These are phyloP conservation scores for Fusarium sp. DNA, from an alignment of 2,329 filamentous ascomycete species.

Conservation along the genomic window DNA sequence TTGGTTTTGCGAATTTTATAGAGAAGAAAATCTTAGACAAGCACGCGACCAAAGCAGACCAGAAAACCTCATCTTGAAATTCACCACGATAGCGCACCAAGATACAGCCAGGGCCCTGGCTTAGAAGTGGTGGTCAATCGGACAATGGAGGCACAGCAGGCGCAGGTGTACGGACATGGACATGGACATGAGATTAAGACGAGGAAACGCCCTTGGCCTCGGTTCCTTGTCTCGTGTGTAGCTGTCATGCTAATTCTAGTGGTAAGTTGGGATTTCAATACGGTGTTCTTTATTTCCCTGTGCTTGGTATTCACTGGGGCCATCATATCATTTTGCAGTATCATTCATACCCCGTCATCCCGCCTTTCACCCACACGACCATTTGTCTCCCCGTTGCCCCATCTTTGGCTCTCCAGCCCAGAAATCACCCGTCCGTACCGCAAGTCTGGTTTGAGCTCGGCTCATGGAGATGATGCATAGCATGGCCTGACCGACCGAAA, in stretches of 20 bases:
- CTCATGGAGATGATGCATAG: constrained; percentile 37
- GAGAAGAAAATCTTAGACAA: constrained; percentile 3
- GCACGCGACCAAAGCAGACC: constrained; percentile 21
- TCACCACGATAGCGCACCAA: neutral
- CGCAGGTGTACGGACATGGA: constrained; percentile 14
- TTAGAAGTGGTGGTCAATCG: constrained; percentile 11
- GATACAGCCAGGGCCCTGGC: constrained; percentile 6
- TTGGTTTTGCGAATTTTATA: neutral
- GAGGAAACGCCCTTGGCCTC: constrained; percentile 27
- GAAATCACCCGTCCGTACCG: constrained; percentile 32
- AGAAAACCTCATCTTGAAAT: constrained; percentile 10
- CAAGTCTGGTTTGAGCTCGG: constrained; percentile 33
- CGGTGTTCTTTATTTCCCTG: constrained; percentile 5
- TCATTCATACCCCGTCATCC: constrained; percentile 37
- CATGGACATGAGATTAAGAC: constrained; percentile 21
- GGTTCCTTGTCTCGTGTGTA: constrained; percentile 20
- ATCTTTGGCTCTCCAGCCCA: constrained; percentile 22
- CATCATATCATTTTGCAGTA: constrained; percentile 30
- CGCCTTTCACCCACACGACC: constrained; percentile 36
- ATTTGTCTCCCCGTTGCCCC: constrained; percentile 31
- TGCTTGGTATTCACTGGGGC: constrained; percentile 14
- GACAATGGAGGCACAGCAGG: constrained; percentile 32
- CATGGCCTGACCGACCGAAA: constrained; percentile 43
- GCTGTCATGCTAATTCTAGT: constrained; percentile 35
- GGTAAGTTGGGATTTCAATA: constrained; percentile 37